Conservation (phyloP, 176 grass and related monocot species). For the Echinochloa phyllopogon region DNA sequence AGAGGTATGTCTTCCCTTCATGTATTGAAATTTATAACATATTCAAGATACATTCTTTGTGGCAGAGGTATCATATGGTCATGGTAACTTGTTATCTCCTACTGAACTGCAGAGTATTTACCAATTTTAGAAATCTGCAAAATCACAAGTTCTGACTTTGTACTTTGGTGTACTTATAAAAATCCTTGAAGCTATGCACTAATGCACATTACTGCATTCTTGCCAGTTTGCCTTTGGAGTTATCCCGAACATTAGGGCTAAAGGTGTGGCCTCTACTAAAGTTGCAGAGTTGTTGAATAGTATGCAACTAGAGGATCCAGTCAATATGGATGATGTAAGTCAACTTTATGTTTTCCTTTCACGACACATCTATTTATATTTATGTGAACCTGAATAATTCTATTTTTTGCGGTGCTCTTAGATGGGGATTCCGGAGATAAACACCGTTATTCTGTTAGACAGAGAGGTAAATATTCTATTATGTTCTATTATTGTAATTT, state of each 20-base stretch:
- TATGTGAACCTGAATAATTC: conserved; percentile 17
- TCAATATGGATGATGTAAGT: conserved; percentile 86
- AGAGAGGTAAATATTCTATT: conserved; percentile 69
- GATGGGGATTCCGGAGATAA: conserved; percentile 89
- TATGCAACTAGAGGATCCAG: conserved; percentile 92
- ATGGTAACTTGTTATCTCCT: not conserved
- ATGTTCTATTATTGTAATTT: conserved; percentile 20
- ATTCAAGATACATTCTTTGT: conserved; percentile 4
- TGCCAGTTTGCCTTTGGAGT: conserved; percentile 94
- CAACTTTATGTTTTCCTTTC: conserved; percentile 31
- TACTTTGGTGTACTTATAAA: not conserved
- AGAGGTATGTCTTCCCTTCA: conserved; percentile 62
- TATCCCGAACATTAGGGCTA: conserved; percentile 89
- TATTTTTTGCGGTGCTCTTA: conserved; percentile 42
- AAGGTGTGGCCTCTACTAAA: conserved; percentile 85
- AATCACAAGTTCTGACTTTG: not conserved
- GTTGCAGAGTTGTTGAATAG: conserved; percentile 85
- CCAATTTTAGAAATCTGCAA: conserved; percentile 15
- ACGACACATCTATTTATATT: conserved; percentile 17
- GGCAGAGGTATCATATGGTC: conserved; percentile 2
- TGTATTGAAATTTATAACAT: not conserved
- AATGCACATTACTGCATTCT: conserved; percentile 9
- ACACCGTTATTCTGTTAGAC: conserved; percentile 90
- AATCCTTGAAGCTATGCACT: conserved; percentile 23
- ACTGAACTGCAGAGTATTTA: conserved; percentile 12